Conservation (phyloP, 2,329 filamentous ascomycete genomes). For the Dryadomyces quercivorus region DNA sequence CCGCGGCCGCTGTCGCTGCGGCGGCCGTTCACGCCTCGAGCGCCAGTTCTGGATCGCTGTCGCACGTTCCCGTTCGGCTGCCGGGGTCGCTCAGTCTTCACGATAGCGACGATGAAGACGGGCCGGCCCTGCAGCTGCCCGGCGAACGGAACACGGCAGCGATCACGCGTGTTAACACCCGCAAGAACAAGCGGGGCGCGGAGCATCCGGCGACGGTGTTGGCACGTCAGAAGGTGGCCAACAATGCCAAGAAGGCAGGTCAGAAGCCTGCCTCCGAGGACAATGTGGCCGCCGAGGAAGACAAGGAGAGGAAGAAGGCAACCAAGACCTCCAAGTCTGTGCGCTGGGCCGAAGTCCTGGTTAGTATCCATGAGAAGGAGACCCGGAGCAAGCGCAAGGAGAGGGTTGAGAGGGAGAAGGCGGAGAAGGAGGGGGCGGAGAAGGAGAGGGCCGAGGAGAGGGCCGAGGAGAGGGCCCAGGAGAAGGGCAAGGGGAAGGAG, state of each 20-base stretch:
- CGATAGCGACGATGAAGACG: conserved; percentile 13
- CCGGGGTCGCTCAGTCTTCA: conserved; percentile 17
- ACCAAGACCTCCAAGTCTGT: conserved; percentile 13
- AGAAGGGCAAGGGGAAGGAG: not conserved
- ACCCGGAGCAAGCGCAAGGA: not conserved
- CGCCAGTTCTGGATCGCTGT: conserved; percentile 6
- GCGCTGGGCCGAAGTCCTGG: conserved; percentile 21
- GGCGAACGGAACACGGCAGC: conserved; percentile 29
- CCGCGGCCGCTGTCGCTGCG: not conserved
- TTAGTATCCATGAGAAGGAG: conserved; percentile 14
- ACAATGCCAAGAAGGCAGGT: not conserved
- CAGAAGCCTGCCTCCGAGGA: too few relatives aligned
- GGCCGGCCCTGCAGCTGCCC: conserved; percentile 16
- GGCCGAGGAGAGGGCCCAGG: not conserved
- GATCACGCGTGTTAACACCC: conserved; percentile 30
- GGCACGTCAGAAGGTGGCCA: conserved; percentile 16
- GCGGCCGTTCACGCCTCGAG: not conserved
- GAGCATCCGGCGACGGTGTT: conserved; percentile 20
- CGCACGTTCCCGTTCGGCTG: conserved; percentile 20
- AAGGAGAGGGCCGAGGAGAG: not conserved
- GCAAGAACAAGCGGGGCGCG: conserved; percentile 30
- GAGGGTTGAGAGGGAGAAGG: not conserved
- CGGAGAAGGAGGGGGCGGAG: not conserved
- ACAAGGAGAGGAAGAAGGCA: conserved; percentile 1
- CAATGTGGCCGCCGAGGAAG: not conserved